phyloP scores from a whole-genome alignment of 352 stramenopile species.

The Phytopythium boreale region DNA sequence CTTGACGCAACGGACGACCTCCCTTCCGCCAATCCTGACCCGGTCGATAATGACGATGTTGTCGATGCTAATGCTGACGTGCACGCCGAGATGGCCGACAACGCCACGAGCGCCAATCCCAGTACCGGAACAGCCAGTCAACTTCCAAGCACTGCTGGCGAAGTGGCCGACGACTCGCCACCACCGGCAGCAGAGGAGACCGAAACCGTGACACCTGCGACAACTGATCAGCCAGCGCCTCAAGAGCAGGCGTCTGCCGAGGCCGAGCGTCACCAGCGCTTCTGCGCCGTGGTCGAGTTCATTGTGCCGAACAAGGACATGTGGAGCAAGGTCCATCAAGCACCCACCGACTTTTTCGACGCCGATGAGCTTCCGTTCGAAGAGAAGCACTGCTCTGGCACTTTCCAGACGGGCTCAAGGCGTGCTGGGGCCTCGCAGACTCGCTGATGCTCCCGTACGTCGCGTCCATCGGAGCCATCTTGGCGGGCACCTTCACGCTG shows the following conservation, averaged over 20 bases:
- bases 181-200: neutral
- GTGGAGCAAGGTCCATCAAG: neutral
- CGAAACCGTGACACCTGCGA: too few species aligned
- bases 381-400: neutral
- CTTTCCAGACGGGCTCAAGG: neutral
- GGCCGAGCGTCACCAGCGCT: neutral
- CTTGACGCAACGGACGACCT: neutral
- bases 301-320: constrained; percentile 1
- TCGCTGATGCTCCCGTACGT: neutral
- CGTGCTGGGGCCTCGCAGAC: neutral
- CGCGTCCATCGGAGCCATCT: neutral
- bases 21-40: neutral
- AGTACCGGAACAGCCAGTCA: neutral
- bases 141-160: neutral
- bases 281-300: neutral
- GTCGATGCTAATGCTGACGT: neutral
- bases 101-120: too few species aligned
- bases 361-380: constrained; percentile 7
- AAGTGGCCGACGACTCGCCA: neutral
- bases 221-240: neutral
- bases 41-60: neutral
- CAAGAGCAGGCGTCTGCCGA: neutral
- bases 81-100: neutral
- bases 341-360: neutral
- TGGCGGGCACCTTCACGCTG: constrained; percentile 1